Evolutionary conservation across 1,284 basidiomycete species (phyloP).

Genomic region (Pterulicium gracile): DNA sequence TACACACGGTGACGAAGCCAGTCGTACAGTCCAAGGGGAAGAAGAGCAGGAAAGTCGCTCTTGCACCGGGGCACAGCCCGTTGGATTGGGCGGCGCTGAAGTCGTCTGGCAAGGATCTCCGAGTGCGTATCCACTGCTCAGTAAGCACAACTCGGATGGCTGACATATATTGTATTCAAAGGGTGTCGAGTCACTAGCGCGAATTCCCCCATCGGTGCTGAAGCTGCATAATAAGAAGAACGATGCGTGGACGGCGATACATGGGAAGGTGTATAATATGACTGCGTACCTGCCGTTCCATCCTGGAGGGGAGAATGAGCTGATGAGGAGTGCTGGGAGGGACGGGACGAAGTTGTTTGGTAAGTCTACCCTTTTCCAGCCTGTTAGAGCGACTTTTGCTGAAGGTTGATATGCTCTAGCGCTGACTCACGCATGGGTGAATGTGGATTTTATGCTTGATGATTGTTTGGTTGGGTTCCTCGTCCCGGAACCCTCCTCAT

Average conservation of each 20-base stretch:
- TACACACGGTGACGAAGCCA: constrained; percentile 45
- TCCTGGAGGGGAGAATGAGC: constrained; percentile 87
- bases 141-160: constrained; percentile 5
- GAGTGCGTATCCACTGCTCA: no score
- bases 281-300: constrained; percentile 89
- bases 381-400: background rate
- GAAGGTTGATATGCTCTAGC: constrained; percentile 19
- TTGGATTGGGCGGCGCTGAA: constrained; percentile 93
- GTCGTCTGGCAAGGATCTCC: constrained; percentile 64
- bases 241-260: constrained; percentile 91
- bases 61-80: constrained; percentile 86
- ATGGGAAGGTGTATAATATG: constrained; percentile 95
- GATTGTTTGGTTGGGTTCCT: constrained; percentile 85
- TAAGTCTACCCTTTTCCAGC: constrained; percentile 24
- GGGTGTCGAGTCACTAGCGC: constrained; percentile 56
- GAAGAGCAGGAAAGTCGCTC: constrained; percentile 72
- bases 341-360: constrained; percentile 94
- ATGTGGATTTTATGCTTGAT: constrained; percentile 89
- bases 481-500: constrained; percentile 46
- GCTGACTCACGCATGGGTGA: constrained; percentile 72
- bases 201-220: constrained; percentile 78
- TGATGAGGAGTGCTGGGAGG: constrained; percentile 93
- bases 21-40: constrained; percentile 45
- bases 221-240: constrained; percentile 75
- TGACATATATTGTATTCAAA: constrained; percentile 17